Percentiles rank a stretch among this genome's conserved stretches.
phyloP scores from a whole-genome alignment of 768 basidiomycete species.

The Pisolithus albus region DNA sequence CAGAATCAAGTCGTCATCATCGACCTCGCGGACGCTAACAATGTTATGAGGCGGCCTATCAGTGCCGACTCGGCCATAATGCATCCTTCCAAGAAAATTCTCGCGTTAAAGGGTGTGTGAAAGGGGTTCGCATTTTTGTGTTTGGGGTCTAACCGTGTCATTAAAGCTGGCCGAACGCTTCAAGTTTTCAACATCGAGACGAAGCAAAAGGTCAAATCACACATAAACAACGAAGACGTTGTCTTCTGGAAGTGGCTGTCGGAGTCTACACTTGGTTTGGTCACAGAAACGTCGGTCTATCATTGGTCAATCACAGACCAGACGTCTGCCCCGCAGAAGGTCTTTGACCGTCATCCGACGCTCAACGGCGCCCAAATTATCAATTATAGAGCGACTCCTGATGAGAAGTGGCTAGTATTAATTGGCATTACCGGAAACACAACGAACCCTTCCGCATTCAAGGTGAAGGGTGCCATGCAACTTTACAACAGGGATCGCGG shows the following conservation, averaged over 20 bases:
- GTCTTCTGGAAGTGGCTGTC: constrained; percentile 99
- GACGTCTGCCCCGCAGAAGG: constrained; percentile 78
- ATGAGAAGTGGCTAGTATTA: constrained; percentile 97
- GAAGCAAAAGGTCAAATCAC: constrained; percentile 96
- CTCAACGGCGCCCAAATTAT: constrained; percentile 94
- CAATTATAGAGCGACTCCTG: constrained; percentile 88
- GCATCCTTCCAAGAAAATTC: constrained; percentile 94
- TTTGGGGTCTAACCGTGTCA: constrained; percentile 6
- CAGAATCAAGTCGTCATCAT: constrained; percentile 98
- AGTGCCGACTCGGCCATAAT: constrained; percentile 99
- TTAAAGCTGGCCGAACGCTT: constrained; percentile 80
- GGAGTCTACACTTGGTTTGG: constrained; percentile 86
- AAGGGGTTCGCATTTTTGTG: neutral
- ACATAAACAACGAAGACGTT: constrained; percentile 88
- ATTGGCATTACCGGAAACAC: constrained; percentile 91
- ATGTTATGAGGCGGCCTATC: constrained; percentile 92
- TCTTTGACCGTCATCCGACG: constrained; percentile 95
- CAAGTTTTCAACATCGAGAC: constrained; percentile 98
- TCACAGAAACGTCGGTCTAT: constrained; percentile 87
- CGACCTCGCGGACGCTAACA: constrained; percentile 95
- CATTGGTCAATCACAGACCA: constrained; percentile 82
- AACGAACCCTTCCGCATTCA: constrained; percentile 92
- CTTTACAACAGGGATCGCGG: constrained; percentile 88
- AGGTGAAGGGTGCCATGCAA: constrained; percentile 98
- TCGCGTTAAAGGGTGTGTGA: constrained; percentile 77